phyloP scores from a whole-genome alignment of 2,329 filamentous ascomycete genomes.

The Apiospora koreana region DNA sequence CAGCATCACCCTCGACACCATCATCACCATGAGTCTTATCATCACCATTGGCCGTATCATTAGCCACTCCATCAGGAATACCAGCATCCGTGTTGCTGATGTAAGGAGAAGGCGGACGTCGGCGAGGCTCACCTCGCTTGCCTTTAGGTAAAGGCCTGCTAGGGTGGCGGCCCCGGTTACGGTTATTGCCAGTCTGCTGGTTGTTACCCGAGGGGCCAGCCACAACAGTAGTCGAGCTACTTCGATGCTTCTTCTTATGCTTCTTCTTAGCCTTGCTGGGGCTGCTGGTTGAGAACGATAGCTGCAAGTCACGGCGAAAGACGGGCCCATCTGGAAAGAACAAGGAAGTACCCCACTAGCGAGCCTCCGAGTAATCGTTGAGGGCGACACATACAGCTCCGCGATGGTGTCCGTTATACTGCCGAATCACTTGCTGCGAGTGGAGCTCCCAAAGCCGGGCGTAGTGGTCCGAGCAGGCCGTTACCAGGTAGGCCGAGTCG shows the following conservation, averaged over 20 bases:
- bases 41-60: background rate
- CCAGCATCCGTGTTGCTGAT: background rate
- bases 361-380: slow-evolving; percentile 76
- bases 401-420: slow-evolving; percentile 93
- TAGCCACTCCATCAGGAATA: background rate
- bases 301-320: background rate
- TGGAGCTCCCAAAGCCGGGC: slow-evolving; percentile 87
- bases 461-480: slow-evolving; percentile 91
- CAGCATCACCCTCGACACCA: background rate
- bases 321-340: background rate
- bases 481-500: slow-evolving; percentile 90
- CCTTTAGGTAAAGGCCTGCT: background rate
- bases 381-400: slow-evolving; percentile 90
- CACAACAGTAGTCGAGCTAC: background rate
- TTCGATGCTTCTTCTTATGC: background rate
- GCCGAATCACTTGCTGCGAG: slow-evolving; percentile 85
- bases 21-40: too few relatives aligned
- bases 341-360: slow-evolving; percentile 26
- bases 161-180: background rate
- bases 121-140: background rate
- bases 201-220: background rate
- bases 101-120: slow-evolving; percentile 4
- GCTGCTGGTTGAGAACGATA: background rate
- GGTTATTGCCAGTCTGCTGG: background rate
- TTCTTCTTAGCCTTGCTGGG: background rate